Conservation (phyloP, 345 rosid genomes). For the Eucalyptus grandis region DNA sequence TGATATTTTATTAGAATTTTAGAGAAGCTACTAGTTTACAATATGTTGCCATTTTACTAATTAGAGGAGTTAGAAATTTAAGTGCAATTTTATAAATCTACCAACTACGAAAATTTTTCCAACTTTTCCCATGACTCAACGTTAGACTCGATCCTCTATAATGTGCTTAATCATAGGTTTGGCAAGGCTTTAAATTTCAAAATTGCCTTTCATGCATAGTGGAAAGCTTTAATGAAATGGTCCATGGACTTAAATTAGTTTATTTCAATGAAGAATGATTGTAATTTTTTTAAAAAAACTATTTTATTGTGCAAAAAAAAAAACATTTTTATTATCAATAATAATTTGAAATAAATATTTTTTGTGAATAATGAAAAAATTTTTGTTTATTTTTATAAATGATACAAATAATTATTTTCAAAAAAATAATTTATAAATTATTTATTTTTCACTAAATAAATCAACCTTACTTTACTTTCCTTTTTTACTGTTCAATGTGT, state of each 20-base stretch:
- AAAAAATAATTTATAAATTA: no score
- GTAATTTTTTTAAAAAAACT: no score
- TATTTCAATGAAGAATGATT: accelerated
- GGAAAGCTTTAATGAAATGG: not conserved
- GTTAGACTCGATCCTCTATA: accelerated
- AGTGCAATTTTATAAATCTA: not conserved
- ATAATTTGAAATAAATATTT: not conserved
- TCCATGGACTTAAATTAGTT: no score
- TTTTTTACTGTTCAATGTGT: not conserved
- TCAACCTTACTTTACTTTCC: no score
- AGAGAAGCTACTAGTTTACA: accelerated
- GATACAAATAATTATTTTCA: no score
- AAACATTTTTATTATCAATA: not conserved
- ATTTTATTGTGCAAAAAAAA: no score
- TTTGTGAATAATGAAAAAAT: no score
- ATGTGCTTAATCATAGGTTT: not conserved
- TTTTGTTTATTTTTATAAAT: accelerated
- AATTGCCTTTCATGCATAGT: not conserved
- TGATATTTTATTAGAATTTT: not conserved
- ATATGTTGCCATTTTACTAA: not conserved
- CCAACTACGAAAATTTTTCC: not conserved
- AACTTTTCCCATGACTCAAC: not conserved
- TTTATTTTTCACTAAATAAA: no score
- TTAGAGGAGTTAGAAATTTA: not conserved
- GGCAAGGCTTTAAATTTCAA: not conserved